Conservation (phyloP, 1,284 basidiomycete species). For the Trametes versicolor region DNA sequence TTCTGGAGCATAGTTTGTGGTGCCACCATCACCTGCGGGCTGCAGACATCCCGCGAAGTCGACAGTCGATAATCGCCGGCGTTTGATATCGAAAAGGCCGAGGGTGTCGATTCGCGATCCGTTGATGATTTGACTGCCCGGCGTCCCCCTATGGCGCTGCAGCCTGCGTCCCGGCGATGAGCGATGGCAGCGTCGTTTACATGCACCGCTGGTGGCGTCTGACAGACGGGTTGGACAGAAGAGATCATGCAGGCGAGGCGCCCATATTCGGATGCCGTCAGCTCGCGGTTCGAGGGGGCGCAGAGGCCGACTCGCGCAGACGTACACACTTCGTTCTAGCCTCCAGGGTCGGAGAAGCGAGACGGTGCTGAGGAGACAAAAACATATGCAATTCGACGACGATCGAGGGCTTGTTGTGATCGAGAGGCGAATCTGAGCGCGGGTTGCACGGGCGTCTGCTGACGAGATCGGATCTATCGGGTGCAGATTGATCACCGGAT, state of each 20-base stretch:
- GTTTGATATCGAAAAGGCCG: constrained; percentile 2
- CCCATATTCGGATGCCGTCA: background rate
- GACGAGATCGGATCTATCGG: constrained; percentile 22
- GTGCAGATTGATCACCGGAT: constrained; percentile 26
- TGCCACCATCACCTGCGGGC: background rate
- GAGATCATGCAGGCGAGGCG: background rate
- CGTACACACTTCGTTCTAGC: constrained; percentile 3
- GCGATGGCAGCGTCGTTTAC: background rate
- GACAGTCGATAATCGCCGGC: background rate
- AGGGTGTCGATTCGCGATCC: background rate
- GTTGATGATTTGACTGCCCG: background rate
- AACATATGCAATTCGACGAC: constrained; percentile 1
- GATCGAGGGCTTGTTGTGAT: constrained; percentile 16
- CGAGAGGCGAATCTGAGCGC: constrained; percentile 1
- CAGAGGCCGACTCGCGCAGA: background rate
- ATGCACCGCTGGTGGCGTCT: constrained; percentile 6
- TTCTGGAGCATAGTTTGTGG: background rate
- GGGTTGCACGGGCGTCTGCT: background rate
- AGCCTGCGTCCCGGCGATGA: background rate
- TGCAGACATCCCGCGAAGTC: constrained; percentile 12
- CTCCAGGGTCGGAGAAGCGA: background rate
- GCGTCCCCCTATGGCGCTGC: background rate
- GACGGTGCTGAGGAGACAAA: background rate
- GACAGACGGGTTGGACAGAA: background rate
- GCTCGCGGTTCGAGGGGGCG: background rate